A percentile compares a stretch with the other conserved stretches of the same genome.
phyloP scores from a whole-genome alignment of 2,329 filamentous ascomycete species.

The Leptosphaerulina australis region DNA sequence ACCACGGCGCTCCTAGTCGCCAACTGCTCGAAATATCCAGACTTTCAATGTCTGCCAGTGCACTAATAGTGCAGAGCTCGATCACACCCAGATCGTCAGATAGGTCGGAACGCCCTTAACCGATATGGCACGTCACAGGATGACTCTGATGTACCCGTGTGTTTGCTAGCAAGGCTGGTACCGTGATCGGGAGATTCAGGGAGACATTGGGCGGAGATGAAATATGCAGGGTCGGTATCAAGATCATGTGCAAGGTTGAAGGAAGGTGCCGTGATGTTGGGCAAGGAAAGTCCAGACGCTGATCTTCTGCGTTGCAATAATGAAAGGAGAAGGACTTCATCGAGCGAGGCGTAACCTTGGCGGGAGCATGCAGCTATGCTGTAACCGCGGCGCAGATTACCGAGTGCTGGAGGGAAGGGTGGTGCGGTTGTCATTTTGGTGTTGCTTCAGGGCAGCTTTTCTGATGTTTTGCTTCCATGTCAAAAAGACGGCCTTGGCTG shows the following conservation, averaged over 20 bases:
- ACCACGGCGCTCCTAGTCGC: constrained; percentile 1
- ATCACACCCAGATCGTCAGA: constrained; percentile 1
- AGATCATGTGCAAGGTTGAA: background rate
- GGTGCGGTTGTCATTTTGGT: constrained; percentile 9
- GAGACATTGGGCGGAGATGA: background rate
- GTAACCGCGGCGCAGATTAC: constrained; percentile 1
- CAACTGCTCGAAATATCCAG: background rate
- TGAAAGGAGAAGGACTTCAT: constrained; percentile 1
- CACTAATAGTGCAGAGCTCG: background rate
- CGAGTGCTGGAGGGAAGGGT: constrained; percentile 1
- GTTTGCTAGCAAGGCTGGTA: constrained; percentile 3
- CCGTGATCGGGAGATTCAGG: constrained; percentile 5
- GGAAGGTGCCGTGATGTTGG: background rate
- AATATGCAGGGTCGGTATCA: constrained; percentile 3
- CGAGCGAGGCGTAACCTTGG: constrained; percentile 16
- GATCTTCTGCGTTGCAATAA: constrained; percentile 12
- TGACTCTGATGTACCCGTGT: constrained; percentile 1
- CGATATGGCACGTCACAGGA: constrained; percentile 5
- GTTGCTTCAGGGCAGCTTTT: background rate
- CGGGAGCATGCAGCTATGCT: constrained; percentile 9
- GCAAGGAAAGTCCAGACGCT: constrained; percentile 8
- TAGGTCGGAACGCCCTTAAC: constrained; percentile 5
- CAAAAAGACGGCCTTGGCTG: constrained; percentile 3
- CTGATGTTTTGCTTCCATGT: constrained; percentile 6
- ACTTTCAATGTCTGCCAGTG: background rate